Conservation (phyloP, 2,329 filamentous ascomycete species). For the Phaeomoniella chlamydospora region DNA sequence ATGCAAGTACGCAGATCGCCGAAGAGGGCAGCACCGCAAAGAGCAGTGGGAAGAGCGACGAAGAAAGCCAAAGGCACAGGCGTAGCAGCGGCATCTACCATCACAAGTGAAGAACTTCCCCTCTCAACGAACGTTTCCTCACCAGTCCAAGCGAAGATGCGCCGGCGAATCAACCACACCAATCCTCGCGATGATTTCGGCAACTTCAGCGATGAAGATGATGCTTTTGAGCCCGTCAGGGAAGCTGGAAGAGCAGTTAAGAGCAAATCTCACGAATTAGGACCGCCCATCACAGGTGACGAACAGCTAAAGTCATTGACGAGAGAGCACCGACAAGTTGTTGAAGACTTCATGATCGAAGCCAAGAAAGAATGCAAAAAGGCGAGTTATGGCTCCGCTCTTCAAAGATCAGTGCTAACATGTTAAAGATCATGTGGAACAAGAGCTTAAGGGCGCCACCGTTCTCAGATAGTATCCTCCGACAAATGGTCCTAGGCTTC, state of each 20-base stretch:
- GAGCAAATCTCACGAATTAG: constrained; percentile 16
- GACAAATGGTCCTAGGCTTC: constrained; percentile 33
- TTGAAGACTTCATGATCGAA: constrained; percentile 30
- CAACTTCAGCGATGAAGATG: constrained; percentile 15
- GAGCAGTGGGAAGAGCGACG: constrained; percentile 10
- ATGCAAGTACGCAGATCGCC: constrained; percentile 40
- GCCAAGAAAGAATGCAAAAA: constrained; percentile 27
- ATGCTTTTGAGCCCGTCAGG: constrained; percentile 25
- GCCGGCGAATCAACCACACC: constrained; percentile 17
- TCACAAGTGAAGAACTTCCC: constrained; percentile 30
- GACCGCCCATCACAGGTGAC: constrained; percentile 32
- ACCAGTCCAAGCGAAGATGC: constrained; percentile 35
- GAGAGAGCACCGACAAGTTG: constrained; percentile 25
- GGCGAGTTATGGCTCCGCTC: constrained; percentile 14
- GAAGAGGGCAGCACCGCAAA: constrained; percentile 20
- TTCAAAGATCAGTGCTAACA: constrained; percentile 3
- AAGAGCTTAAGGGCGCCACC: constrained; percentile 29
- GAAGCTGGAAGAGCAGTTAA: constrained; percentile 16
- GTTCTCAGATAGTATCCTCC: constrained; percentile 29
- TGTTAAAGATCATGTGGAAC: constrained; percentile 23
- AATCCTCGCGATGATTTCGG: constrained; percentile 8
- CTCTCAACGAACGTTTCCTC: constrained; percentile 55
- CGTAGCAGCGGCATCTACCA: constrained; percentile 12
- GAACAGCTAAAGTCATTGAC: constrained; percentile 25
- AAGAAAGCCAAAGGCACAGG: constrained; percentile 18